phyloP scores from a whole-genome alignment of 148 eudicot genomes.

The Cornus kousa region DNA sequence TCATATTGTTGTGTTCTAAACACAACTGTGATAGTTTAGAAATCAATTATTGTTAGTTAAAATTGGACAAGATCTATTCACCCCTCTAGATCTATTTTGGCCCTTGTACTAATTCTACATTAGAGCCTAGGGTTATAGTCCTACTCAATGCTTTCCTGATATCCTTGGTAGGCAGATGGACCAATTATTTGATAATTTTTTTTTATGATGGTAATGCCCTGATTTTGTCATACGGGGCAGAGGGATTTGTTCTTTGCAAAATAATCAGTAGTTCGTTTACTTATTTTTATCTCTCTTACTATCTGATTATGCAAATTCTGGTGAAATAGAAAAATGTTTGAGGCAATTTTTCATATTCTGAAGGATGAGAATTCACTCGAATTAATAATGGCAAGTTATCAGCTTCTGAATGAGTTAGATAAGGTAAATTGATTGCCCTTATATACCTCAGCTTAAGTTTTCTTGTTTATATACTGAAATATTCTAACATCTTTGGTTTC shows the following conservation, averaged over 20 bases:
- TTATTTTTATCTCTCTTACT: neutral
- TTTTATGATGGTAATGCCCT: neutral
- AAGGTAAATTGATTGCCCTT: constrained; percentile 43
- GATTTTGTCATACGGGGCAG: neutral
- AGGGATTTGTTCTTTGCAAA: neutral
- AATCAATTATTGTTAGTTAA: too few relatives aligned
- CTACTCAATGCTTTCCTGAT: too few relatives aligned
- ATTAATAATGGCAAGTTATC: constrained; percentile 62
- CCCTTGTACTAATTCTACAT: too few relatives aligned
- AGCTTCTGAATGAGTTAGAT: constrained; percentile 67
- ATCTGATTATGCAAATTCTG: constrained; percentile 15
- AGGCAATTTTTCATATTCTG: constrained; percentile 65
- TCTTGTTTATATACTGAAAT: neutral
- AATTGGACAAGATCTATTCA: too few relatives aligned
- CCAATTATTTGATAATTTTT: neutral
- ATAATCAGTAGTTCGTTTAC: too few relatives aligned
- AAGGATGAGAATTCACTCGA: constrained; percentile 75
- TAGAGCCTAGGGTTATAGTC: too few relatives aligned
- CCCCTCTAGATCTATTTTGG: too few relatives aligned
- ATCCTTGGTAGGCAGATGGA: neutral
- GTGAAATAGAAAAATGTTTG: constrained; percentile 64
- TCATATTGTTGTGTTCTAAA: too few relatives aligned
- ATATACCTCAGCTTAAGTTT: neutral
- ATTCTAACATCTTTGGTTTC: neutral
- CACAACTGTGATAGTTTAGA: too few relatives aligned